Conservation (phyloP, 2,329 filamentous ascomycete genomes). For the Hypoxylon sp. region DNA sequence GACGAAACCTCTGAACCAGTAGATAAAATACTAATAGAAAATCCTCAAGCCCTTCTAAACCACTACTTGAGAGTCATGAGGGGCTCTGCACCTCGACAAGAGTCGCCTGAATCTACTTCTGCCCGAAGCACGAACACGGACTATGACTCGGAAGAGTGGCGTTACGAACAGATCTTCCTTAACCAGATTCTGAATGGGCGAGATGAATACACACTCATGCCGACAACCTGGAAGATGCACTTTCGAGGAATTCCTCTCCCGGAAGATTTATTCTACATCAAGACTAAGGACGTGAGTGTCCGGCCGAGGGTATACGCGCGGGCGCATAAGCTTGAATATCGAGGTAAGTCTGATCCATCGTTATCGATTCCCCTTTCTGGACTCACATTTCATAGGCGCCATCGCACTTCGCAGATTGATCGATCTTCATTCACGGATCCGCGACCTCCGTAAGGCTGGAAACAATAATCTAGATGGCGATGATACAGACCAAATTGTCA, state of each 20-base stretch:
- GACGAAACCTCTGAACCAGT: neutral
- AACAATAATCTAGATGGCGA: slow-evolving; percentile 25
- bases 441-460: slow-evolving; percentile 45
- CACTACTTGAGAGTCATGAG: neutral
- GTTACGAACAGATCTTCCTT: slow-evolving; percentile 51
- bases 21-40: neutral
- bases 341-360: slow-evolving; percentile 48
- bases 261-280: slow-evolving; percentile 52
- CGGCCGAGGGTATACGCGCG: slow-evolving; percentile 54
- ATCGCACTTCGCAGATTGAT: slow-evolving; percentile 50
- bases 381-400: slow-evolving; percentile 45
- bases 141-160: slow-evolving; percentile 44
- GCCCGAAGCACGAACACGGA: slow-evolving; percentile 25
- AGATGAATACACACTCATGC: slow-evolving; percentile 53
- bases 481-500: slow-evolving; percentile 43
- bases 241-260: slow-evolving; percentile 54
- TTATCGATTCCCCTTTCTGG: neutral
- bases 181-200: slow-evolving; percentile 52
- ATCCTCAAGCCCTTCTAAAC: neutral
- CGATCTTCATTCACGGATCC: slow-evolving; percentile 48
- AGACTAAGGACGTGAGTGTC: slow-evolving; percentile 44
- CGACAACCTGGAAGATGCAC: slow-evolving; percentile 53
- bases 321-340: slow-evolving; percentile 49
- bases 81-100: neutral
- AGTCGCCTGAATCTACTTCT: neutral